Evolutionary conservation across 129 eudicot genomes (phyloP), one percentile per base, ranked within the genome.

Genomic region (Flaveria sonorensis): DNA sequence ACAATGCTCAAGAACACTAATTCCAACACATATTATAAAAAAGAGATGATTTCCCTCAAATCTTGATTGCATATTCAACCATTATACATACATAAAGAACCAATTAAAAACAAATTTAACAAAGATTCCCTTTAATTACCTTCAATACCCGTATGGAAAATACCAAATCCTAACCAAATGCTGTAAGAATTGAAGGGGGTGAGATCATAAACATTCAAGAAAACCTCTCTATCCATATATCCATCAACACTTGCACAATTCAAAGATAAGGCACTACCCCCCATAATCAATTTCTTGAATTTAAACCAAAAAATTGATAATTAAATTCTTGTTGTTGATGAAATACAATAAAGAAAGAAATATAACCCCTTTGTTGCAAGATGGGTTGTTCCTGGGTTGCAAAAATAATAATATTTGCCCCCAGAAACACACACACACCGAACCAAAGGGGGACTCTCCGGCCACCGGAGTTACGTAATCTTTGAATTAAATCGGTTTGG

Each of bases 111-210:
- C 2, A 9, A 8, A 68, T 61, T 10, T 45, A 11, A 74, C 12
- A 28, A 14, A 71, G 7, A 48, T 18, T 36, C 40, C 7, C 1
- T 39, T n/a, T 8, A 1, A 50, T 79, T 15, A 88, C 92, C 92
- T 88, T 88, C 86, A 72, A 88, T 81, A 39, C 92, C 92, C n/a
- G 92, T 83, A 83, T 88, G 92, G 19, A 88, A 88, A 70, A 88
- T 59, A 48, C 92, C 92, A 50, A 88, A 73, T 78, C 92, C 92
- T 62, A 88, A 70, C 86, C 89, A 88, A 55, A 78, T 64, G 77
- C 84, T 69, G 68, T 88, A 88, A 74, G 71, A 45, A 81, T 88
- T 88, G 47, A 85, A 46, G 69, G 92, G 88, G 8, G 92, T 85
- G 36, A 86, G 92, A 56, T 88, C 92, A 62, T 88, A 88, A 19